Evolutionary conservation across 176 grass and related monocot species (phyloP), one percentile per base, ranked within the genome.

Genomic region (Miscanthus lutarioriparius): DNA sequence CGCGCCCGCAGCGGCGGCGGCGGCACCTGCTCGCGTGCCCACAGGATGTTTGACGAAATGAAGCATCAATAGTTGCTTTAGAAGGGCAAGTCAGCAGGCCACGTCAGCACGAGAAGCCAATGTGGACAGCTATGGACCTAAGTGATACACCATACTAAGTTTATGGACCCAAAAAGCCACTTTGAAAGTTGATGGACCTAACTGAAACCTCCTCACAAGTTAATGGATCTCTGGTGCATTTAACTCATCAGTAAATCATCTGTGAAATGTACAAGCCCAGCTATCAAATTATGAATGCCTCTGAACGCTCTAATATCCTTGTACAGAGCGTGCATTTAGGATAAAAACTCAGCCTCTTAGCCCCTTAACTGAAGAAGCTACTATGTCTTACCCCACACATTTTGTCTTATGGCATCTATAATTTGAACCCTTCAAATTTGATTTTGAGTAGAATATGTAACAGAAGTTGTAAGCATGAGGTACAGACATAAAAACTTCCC

Each of bases 391-490:
- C 39, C 13, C 80, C 2, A 53, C 15, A 1, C 10, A 77, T 51
- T 66, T 67, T n/a, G n/a, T 41, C 23, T 43, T 67, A 56, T 54
- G n/a, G 17, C 17, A 73, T 64, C 64, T 78, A 40, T 5, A 72
- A 64, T 26, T 65, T 3, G 23, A 83, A 54, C 11, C 67, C 16
- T 10, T 77, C 65, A 54, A 78, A 77, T 44, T 51, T 0, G 0
- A 39, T 32, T 72, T 83, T 78, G 23, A 32, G 23, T 30, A 39
- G 66, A 75, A 89, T 30, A 16, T 30, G 8, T 81, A 70, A 70
- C 17, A 67, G 51, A 14, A 13, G 32, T 7, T 19, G 20, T 77
- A 82, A 85, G 70, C 37, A 86, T 75, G 45, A 65, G 17, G 30
- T 68, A 51, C n/a, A 16, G 23, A 69, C 10, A 33, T 23, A 70